Conservation (phyloP, 2,329 filamentous ascomycete species). For the Claviceps humidiphila region DNA sequence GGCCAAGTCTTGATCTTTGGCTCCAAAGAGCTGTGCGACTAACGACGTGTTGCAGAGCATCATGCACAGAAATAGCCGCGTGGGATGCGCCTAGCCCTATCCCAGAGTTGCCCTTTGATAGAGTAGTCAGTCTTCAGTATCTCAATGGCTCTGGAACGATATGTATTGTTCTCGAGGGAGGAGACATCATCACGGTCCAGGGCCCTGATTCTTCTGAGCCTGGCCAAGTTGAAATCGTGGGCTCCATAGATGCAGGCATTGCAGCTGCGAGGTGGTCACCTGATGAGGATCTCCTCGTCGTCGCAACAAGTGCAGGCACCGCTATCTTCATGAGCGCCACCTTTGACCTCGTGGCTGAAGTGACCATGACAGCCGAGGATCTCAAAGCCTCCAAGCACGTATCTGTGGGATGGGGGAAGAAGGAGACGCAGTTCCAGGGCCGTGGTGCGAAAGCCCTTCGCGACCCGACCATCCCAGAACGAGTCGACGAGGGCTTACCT, state of each 20-base stretch:
- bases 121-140: constrained; percentile 67
- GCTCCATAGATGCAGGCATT: constrained; percentile 86
- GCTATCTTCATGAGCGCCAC: constrained; percentile 85
- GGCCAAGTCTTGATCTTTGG: background rate
- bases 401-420: constrained; percentile 95
- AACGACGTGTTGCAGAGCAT: constrained; percentile 4
- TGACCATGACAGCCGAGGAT: constrained; percentile 60
- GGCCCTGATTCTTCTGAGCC: constrained; percentile 39
- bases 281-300: constrained; percentile 78
- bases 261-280: constrained; percentile 84
- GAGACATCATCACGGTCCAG: constrained; percentile 77
- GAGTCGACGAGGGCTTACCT: constrained; percentile 68
- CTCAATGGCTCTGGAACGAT: constrained; percentile 67
- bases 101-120: constrained; percentile 62
- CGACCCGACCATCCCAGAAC: constrained; percentile 90
- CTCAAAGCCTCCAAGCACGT: constrained; percentile 84
- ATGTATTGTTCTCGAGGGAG: constrained; percentile 75
- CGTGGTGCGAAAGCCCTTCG: constrained; percentile 73
- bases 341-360: constrained; percentile 72
- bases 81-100: constrained; percentile 81
- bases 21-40: background rate
- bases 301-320: constrained; percentile 67
- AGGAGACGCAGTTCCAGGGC: constrained; percentile 94
- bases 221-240: constrained; percentile 84
- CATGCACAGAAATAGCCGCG: constrained; percentile 46